Percentiles rank a stretch among this genome's conserved stretches.
These are phyloP conservation scores for Hirsutella minnesotensis DNA, from an alignment of 2,329 filamentous ascomycete genomes.

Conservation along the genomic window DNA sequence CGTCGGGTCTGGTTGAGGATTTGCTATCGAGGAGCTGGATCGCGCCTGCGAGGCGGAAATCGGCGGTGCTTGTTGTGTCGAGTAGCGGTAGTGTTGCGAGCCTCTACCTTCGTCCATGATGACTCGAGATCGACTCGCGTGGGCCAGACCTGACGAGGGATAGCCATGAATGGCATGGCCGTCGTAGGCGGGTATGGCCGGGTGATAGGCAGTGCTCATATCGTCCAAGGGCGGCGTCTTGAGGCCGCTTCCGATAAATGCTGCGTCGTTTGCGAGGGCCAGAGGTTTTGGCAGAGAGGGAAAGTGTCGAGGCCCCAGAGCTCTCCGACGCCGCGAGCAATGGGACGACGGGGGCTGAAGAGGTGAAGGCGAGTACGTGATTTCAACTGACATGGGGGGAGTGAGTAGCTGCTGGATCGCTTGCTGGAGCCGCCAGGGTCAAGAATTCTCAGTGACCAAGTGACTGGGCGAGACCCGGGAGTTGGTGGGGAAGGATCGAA, in stretches of 20 bases:
- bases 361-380: constrained; percentile 10
- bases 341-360: constrained; percentile 7
- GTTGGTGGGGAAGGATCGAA: neutral
- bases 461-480: neutral
- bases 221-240: constrained; percentile 39
- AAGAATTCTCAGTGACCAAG: constrained; percentile 6
- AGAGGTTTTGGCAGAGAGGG: constrained; percentile 12
- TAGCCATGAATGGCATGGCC: constrained; percentile 31
- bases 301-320: constrained; percentile 7
- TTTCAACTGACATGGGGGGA: constrained; percentile 17
- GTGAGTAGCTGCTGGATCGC: neutral
- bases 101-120: constrained; percentile 20
- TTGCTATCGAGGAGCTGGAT: constrained; percentile 4
- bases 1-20: constrained; percentile 6
- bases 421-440: neutral
- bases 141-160: constrained; percentile 18
- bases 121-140: constrained; percentile 19
- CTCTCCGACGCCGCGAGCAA: constrained; percentile 10
- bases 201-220: constrained; percentile 42
- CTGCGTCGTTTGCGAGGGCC: constrained; percentile 9
- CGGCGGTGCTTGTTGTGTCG: constrained; percentile 12
- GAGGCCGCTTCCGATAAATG: constrained; percentile 25
- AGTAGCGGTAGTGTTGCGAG: constrained; percentile 19
- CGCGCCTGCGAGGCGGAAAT: constrained; percentile 6
- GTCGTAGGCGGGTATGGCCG: constrained; percentile 34